Evolutionary conservation across 1,139 yeast species (phyloP).

Genomic region (Suhomyces anneliseae): DNA sequence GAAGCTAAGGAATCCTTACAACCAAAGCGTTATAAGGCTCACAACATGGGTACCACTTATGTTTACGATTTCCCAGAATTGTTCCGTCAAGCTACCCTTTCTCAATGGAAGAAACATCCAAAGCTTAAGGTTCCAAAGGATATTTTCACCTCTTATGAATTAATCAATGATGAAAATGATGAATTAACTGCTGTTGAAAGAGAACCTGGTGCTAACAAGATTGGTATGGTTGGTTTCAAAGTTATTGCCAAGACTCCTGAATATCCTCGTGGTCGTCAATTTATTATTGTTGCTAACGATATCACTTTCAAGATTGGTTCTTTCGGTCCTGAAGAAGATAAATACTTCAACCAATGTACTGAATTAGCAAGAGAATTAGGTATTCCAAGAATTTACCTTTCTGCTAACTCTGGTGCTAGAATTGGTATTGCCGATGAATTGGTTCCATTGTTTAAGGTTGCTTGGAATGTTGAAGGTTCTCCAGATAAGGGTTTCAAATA

Average conservation of each 20-base stretch:
- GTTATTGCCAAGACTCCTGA: slow-evolving; percentile 92
- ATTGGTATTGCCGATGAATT: slow-evolving; percentile 97
- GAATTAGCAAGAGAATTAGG: slow-evolving; percentile 88
- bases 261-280: slow-evolving; percentile 93
- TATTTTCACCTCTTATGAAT: slow-evolving; percentile 73
- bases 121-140: slow-evolving; percentile 71
- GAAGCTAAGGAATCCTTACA: slow-evolving; percentile 97
- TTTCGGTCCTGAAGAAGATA: slow-evolving; percentile 96
- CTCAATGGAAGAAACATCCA: slow-evolving; percentile 77
- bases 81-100: slow-evolving; percentile 87
- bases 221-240: slow-evolving; percentile 98
- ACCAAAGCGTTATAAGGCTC: slow-evolving; percentile 98
- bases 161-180: slow-evolving; percentile 78
- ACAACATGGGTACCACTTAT: slow-evolving; percentile 96
- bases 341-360: slow-evolving; percentile 87
- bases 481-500: slow-evolving; percentile 89
- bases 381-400: slow-evolving; percentile 89
- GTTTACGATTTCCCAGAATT: slow-evolving; percentile 98
- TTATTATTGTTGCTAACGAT: slow-evolving; percentile 91
- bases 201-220: slow-evolving; percentile 92
- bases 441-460: slow-evolving; percentile 83
- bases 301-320: slow-evolving; percentile 98
- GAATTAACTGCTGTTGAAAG: slow-evolving; percentile 84
- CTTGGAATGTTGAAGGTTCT: slow-evolving; percentile 78
- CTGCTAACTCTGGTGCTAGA: slow-evolving; percentile 99